Conservation (phyloP, 2,329 filamentous ascomycete species). For the Ophiognomonia clavigignenti-juglandacearum region DNA sequence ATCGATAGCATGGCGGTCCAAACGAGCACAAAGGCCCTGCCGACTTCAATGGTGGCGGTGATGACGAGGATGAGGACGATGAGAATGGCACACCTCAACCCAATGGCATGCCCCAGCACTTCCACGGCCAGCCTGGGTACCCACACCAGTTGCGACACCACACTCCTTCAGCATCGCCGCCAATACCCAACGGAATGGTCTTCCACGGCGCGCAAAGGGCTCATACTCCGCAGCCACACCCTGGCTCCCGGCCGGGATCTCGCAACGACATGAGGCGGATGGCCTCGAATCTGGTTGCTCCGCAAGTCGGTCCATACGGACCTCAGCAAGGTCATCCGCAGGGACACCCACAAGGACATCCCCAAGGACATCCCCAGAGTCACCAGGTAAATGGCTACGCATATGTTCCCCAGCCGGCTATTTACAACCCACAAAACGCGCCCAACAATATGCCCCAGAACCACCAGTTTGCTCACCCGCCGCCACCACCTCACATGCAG, state of each 20-base stretch:
- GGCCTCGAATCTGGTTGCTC: slow-evolving; percentile 68
- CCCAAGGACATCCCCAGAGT: slow-evolving; percentile 21
- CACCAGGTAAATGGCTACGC: slow-evolving; percentile 60
- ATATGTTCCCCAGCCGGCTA: slow-evolving; percentile 80
- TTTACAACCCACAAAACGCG: slow-evolving; percentile 67
- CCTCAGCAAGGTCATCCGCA: slow-evolving; percentile 22
- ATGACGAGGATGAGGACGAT: slow-evolving; percentile 80
- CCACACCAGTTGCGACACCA: slow-evolving; percentile 77
- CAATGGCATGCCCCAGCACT: slow-evolving; percentile 65
- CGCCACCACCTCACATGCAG: slow-evolving; percentile 49
- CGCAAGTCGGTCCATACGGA: slow-evolving; percentile 54
- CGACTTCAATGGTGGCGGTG: slow-evolving; percentile 84
- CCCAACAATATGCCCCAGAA: slow-evolving; percentile 35
- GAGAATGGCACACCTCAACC: slow-evolving; percentile 70
- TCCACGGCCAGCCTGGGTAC: slow-evolving; percentile 65
- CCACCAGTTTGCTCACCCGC: slow-evolving; percentile 33
- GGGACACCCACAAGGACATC: slow-evolving; percentile 41
- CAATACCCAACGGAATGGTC: slow-evolving; percentile 71
- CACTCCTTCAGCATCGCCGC: slow-evolving; percentile 82
- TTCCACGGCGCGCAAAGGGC: slow-evolving; percentile 58
- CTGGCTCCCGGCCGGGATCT: slow-evolving; percentile 71
- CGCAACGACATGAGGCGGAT: slow-evolving; percentile 73
- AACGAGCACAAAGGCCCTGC: slow-evolving; percentile 95
- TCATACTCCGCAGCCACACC: slow-evolving; percentile 76
- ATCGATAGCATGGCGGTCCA: slow-evolving; percentile 77